Conservation (phyloP, 129 eudicot genomes). For the Pittosporum tobira region DNA sequence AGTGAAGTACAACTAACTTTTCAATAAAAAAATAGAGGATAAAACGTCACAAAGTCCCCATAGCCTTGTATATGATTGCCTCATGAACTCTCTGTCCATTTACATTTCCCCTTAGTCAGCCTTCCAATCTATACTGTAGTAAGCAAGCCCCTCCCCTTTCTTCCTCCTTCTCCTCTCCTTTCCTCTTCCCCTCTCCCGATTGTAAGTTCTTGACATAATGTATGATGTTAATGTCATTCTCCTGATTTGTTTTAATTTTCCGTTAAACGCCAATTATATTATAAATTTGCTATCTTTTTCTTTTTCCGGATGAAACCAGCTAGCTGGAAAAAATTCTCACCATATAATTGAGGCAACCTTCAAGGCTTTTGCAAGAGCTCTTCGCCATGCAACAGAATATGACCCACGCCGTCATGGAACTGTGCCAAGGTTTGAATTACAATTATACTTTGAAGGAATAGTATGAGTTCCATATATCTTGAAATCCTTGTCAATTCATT, state of each 20-base stretch:
- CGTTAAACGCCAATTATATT: not conserved
- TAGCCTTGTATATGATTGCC: too few species aligned
- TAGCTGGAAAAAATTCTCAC: conserved; percentile 94
- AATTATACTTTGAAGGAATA: conserved; percentile 1
- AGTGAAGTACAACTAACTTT: too few species aligned
- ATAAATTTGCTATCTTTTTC: too few species aligned
- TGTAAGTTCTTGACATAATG: too few species aligned
- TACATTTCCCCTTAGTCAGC: too few species aligned
- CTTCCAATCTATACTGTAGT: too few species aligned
- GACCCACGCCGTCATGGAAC: conserved; percentile 79
- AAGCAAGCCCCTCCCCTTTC: too few species aligned
- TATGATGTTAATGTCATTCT: too few species aligned
- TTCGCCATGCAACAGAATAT: conserved; percentile 88
- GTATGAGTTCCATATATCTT: not conserved
- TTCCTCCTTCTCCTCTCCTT: too few species aligned
- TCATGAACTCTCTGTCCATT: not conserved
- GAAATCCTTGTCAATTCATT: not conserved
- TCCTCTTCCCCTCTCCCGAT: too few species aligned
- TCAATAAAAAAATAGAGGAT: too few species aligned
- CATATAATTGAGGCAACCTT: conserved; percentile 98
- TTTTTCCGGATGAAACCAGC: conserved; percentile 34
- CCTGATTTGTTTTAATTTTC: not conserved
- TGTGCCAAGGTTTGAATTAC: conserved; percentile 54
- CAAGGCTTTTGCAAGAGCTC: conserved; percentile 97
- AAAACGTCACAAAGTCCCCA: not conserved